Evolutionary conservation across 2,329 filamentous ascomycete species (phyloP).

Genomic region (Pseudopyricularia javanii): DNA sequence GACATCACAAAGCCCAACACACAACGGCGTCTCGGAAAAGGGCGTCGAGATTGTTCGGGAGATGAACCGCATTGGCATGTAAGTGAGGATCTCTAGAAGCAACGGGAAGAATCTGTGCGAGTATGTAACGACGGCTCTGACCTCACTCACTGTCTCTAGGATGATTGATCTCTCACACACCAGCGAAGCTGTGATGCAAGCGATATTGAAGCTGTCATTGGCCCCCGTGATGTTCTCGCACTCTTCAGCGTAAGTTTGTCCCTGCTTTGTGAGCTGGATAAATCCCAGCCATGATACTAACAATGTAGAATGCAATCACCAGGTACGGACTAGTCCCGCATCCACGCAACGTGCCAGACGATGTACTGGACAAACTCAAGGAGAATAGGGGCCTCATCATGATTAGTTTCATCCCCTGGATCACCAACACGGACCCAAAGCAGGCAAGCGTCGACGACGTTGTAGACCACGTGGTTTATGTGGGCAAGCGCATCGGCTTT

Average conservation of each 20-base stretch:
- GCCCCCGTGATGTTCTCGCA: slow-evolving; percentile 20
- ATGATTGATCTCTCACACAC: slow-evolving; percentile 19
- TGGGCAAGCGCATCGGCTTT: slow-evolving; percentile 73
- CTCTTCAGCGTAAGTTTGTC: slow-evolving; percentile 11
- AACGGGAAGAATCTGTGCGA: neutral
- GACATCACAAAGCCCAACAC: slow-evolving; percentile 7
- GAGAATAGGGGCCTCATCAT: slow-evolving; percentile 25
- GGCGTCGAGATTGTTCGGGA: slow-evolving; percentile 8
- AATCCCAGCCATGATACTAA: neutral
- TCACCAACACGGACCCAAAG: slow-evolving; percentile 26
- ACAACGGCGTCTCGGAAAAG: neutral
- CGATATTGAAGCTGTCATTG: slow-evolving; percentile 12
- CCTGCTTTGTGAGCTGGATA: neutral
- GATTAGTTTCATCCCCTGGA: slow-evolving; percentile 19
- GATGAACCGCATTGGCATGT: slow-evolving; percentile 20
- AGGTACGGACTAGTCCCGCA: neutral
- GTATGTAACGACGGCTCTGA: neutral
- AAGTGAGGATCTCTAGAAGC: neutral
- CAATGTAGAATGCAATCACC: neutral
- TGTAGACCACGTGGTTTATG: slow-evolving; percentile 68
- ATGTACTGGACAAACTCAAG: slow-evolving; percentile 19
- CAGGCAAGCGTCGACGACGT: slow-evolving; percentile 68
- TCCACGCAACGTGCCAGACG: slow-evolving; percentile 26
- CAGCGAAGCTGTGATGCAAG: slow-evolving; percentile 11
- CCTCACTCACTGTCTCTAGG: slow-evolving; percentile 6